Percentiles rank a stretch among this genome's conserved stretches.
Conservation (phyloP, 2,329 filamentous ascomycete genomes). For the Fusarium nematophilum region DNA sequence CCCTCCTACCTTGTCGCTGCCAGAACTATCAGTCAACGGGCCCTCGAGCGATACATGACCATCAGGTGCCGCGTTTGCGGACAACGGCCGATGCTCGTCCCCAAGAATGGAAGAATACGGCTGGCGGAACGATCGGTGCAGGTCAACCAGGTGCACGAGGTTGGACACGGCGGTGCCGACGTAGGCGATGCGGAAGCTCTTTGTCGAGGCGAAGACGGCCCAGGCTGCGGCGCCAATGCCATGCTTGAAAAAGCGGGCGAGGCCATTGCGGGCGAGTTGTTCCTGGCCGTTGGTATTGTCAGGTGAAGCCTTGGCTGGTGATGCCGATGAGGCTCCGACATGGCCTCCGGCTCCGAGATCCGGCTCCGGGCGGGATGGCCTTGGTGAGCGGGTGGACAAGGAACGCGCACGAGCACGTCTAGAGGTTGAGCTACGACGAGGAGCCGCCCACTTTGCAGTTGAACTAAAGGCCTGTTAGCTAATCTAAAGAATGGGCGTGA, state of each 20-base stretch:
- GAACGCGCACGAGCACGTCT: slow-evolving; percentile 8
- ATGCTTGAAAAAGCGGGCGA: slow-evolving; percentile 41
- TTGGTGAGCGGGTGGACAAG: slow-evolving; percentile 6
- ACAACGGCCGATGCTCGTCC: slow-evolving; percentile 13
- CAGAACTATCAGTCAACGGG: slow-evolving; percentile 18
- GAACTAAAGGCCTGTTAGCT: slow-evolving; percentile 26
- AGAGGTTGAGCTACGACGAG: slow-evolving; percentile 20
- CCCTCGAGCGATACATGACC: slow-evolving; percentile 28
- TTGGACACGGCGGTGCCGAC: slow-evolving; percentile 43
- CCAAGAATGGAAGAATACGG: slow-evolving; percentile 28
- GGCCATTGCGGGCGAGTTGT: slow-evolving; percentile 36
- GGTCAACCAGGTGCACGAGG: slow-evolving; percentile 36
- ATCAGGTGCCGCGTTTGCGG: slow-evolving; percentile 24
- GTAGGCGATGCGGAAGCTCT: slow-evolving; percentile 43
- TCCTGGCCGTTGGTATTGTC: slow-evolving; percentile 32
- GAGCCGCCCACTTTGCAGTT: slow-evolving; percentile 39
- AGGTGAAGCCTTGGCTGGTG: slow-evolving; percentile 4
- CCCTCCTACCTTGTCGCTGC: slow-evolving; percentile 17
- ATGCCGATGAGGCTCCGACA: slow-evolving; percentile 11
- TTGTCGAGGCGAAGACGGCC: slow-evolving; percentile 39
- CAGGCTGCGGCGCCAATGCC: slow-evolving; percentile 40
- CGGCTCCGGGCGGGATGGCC: slow-evolving; percentile 20
- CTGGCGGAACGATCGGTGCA: slow-evolving; percentile 40
- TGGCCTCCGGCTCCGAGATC: slow-evolving; percentile 18
- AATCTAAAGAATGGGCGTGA: neutral